Conservation (phyloP, 306 rosid genomes). For the Mucuna pruriens region DNA sequence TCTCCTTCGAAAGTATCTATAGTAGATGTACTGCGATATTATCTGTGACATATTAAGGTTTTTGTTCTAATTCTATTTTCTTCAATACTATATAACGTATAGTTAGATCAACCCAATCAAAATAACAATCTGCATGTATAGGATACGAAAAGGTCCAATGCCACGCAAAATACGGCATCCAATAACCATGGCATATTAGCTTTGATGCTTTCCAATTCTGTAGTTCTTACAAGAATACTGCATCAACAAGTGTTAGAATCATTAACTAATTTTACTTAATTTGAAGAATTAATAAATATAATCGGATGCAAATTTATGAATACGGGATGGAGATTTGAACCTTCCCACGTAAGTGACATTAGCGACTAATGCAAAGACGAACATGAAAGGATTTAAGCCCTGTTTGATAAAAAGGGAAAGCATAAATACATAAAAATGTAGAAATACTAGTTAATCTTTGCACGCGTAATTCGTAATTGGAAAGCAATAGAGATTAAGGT, state of each 20-base stretch:
- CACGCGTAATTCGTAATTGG: background rate
- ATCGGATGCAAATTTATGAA: background rate
- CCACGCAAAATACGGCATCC: conserved; percentile 84
- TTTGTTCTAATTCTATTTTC: background rate
- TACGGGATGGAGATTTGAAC: conserved; percentile 35
- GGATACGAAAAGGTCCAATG: conserved; percentile 91
- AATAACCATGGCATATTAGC: conserved; percentile 93
- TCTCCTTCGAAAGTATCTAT: conserved; percentile 43
- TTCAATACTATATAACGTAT: background rate
- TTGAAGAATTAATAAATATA: background rate
- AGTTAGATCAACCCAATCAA: background rate
- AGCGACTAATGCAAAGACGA: conserved; percentile 80
- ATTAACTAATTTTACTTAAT: background rate
- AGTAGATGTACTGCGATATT: conserved; percentile 70
- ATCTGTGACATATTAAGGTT: conserved; percentile 63
- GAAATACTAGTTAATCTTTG: background rate
- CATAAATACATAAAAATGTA: background rate
- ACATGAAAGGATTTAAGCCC: conserved; percentile 96
- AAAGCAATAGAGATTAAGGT: background rate
- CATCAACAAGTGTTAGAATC: conserved; percentile 23
- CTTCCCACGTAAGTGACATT: conserved; percentile 79
- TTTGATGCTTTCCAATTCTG: conserved; percentile 65
- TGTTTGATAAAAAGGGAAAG: conserved; percentile 24
- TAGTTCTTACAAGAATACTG: conserved; percentile 79
- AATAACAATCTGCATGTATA: background rate